Evolutionary conservation across 345 rosid genomes (phyloP).

Genomic region (Raphanus raphanistrum): DNA sequence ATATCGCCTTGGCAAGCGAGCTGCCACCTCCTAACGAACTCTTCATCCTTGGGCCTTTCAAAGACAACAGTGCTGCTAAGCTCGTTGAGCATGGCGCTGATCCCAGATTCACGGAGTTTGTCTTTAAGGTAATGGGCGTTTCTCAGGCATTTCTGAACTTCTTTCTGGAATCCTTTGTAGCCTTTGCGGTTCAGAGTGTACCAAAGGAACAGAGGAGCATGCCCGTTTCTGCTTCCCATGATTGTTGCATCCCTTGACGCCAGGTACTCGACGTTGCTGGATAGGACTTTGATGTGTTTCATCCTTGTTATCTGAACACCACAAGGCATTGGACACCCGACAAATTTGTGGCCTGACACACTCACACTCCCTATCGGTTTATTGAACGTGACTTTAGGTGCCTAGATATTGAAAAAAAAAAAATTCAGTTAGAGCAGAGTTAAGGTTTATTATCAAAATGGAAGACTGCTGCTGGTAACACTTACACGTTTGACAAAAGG

Average conservation of each 20-base stretch:
- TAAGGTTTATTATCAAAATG: background rate
- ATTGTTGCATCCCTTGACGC: slow-evolving; percentile 99
- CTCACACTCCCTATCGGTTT: slow-evolving; percentile 96
- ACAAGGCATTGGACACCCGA: slow-evolving; percentile 98
- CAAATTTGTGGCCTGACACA: slow-evolving; percentile 93
- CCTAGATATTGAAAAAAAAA: slow-evolving; percentile 42
- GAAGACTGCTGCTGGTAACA: background rate
- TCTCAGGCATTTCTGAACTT: slow-evolving; percentile 90
- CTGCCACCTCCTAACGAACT: slow-evolving; percentile 91
- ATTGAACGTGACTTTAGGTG: slow-evolving; percentile 86
- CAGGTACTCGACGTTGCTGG: slow-evolving; percentile 85
- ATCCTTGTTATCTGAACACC: slow-evolving; percentile 92
- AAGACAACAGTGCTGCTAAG: slow-evolving; percentile 95
- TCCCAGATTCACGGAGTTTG: slow-evolving; percentile 58
- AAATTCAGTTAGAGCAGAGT: background rate
- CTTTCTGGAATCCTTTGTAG: slow-evolving; percentile 91
- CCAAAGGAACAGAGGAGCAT: slow-evolving; percentile 97
- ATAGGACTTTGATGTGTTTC: slow-evolving; percentile 78
- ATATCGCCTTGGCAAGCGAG: slow-evolving; percentile 87
- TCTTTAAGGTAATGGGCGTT: slow-evolving; percentile 90
- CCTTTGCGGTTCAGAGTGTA: slow-evolving; percentile 90
- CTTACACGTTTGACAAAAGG: slow-evolving; percentile 92
- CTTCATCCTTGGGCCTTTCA: slow-evolving; percentile 88
- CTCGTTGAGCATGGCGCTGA: slow-evolving; percentile 92
- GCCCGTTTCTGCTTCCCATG: slow-evolving; percentile 98